phyloP scores from a whole-genome alignment of 305 asterid species.

The Solanum hybrid region DNA sequence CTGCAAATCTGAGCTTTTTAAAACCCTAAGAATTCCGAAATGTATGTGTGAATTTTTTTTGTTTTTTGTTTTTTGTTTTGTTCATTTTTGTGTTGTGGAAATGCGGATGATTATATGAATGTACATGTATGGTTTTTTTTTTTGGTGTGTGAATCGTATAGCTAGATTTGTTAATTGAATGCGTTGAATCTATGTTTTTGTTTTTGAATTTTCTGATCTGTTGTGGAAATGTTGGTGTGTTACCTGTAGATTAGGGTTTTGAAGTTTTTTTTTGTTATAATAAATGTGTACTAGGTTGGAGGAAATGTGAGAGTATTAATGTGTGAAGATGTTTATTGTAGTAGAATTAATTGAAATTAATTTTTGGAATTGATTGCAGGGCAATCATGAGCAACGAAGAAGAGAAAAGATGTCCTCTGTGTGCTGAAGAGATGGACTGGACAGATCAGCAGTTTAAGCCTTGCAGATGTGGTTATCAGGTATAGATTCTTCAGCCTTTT shows the following conservation, averaged over 20 bases:
- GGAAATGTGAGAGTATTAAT: neutral
- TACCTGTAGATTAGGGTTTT: neutral
- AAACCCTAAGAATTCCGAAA: neutral
- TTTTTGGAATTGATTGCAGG: constrained; percentile 16
- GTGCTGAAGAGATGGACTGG: constrained; percentile 98
- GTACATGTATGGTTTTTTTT: neutral
- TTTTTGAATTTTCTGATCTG: neutral
- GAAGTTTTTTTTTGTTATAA: neutral
- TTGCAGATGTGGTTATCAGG: constrained; percentile 94
- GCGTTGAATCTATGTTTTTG: neutral
- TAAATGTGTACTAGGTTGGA: neutral
- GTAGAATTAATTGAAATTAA: neutral
- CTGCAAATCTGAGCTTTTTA: neutral
- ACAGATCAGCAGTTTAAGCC: constrained; percentile 95
- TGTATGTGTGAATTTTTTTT: neutral
- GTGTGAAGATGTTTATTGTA: neutral
- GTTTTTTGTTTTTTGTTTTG: neutral
- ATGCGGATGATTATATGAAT: neutral
- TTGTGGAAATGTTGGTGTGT: neutral
- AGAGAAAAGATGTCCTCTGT: constrained; percentile 92
- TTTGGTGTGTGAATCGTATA: neutral
- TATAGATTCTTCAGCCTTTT: constrained; percentile 8
- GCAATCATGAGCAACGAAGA: constrained; percentile 75
- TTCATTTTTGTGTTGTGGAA: neutral
- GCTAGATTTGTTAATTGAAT: neutral